Percentiles rank a stretch among this genome's conserved stretches.
Conservation (phyloP, 148 eudicot genomes). For the Pouteria glomerata region DNA sequence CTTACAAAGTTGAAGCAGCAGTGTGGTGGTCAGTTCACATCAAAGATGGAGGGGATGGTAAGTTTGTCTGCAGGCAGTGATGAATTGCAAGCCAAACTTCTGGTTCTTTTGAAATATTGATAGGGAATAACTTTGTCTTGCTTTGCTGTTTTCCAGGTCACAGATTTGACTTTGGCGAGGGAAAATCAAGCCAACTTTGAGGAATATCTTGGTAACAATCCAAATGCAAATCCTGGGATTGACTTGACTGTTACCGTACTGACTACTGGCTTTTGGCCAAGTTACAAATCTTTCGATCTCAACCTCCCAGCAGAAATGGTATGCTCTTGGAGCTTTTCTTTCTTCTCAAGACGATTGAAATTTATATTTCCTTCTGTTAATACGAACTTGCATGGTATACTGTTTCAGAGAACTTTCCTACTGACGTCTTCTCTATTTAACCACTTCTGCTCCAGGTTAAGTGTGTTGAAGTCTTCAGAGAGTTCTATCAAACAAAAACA, state of each 20-base stretch:
- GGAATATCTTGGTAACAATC: background rate
- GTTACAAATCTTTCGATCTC: background rate
- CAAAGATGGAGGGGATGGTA: slow-evolving; percentile 5
- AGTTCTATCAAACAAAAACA: slow-evolving; percentile 41
- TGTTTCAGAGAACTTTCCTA: too few species aligned
- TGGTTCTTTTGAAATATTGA: too few species aligned
- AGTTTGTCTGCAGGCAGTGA: too few species aligned
- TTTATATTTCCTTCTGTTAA: too few species aligned
- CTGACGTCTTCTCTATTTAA: too few species aligned
- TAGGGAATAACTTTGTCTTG: too few species aligned
- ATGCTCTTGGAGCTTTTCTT: background rate
- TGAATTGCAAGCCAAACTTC: too few species aligned
- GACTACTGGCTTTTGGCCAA: background rate
- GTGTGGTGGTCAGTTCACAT: background rate
- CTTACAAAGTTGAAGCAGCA: slow-evolving; percentile 5
- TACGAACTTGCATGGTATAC: too few species aligned
- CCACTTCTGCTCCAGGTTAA: slow-evolving; percentile 18
- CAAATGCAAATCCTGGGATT: background rate
- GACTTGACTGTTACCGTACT: background rate
- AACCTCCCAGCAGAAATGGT: background rate
- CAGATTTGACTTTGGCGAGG: background rate
- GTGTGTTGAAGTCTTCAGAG: slow-evolving; percentile 46
- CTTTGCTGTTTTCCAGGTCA: background rate
- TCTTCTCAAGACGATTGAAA: too few species aligned
- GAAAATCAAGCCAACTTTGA: background rate